These are phyloP conservation scores for Paramecium primaurelia DNA, from an alignment of 73 alveolate species.

Conservation along the genomic window DNA sequence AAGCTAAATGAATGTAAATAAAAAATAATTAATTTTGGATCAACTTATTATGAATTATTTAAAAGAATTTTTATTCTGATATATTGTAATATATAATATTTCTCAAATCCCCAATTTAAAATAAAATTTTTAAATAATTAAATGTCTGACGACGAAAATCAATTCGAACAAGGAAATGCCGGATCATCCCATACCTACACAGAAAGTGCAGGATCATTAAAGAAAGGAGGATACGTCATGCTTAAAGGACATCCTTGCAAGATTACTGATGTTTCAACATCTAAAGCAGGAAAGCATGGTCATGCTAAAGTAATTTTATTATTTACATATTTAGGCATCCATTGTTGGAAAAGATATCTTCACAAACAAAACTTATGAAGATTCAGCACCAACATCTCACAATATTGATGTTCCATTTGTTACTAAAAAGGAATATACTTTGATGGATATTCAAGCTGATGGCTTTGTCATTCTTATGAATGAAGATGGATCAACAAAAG, in stretches of 20 bases:
- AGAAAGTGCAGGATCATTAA: slow-evolving; percentile 79
- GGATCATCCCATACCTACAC: slow-evolving; percentile 87
- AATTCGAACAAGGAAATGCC: slow-evolving; percentile 81
- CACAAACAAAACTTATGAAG: slow-evolving; percentile 85
- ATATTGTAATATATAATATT: background rate
- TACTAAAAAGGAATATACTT: slow-evolving; percentile 80
- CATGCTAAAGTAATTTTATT: slow-evolving; percentile 72
- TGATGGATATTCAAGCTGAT: slow-evolving; percentile 80
- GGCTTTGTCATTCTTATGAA: slow-evolving; percentile 80
- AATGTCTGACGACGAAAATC: slow-evolving; percentile 68
- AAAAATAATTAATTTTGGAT: background rate
- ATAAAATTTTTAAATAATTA: slow-evolving; percentile 5
- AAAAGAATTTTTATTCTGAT: slow-evolving; percentile 18
- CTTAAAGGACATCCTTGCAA: slow-evolving; percentile 87
- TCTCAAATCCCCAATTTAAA: background rate
- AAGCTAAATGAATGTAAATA: background rate
- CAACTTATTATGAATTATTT: background rate
- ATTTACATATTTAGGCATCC: slow-evolving; percentile 63
- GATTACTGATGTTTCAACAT: slow-evolving; percentile 80
- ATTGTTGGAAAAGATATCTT: slow-evolving; percentile 91
- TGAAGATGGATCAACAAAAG: slow-evolving; percentile 83
- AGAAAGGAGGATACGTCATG: slow-evolving; percentile 82
- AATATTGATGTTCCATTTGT: slow-evolving; percentile 89
- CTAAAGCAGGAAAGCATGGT: slow-evolving; percentile 95
- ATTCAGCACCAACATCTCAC: slow-evolving; percentile 89